Base-by-base conservation (phyloP, 2,329 filamentous ascomycete genomes). In the Acrocalymma vagum region DNA sequence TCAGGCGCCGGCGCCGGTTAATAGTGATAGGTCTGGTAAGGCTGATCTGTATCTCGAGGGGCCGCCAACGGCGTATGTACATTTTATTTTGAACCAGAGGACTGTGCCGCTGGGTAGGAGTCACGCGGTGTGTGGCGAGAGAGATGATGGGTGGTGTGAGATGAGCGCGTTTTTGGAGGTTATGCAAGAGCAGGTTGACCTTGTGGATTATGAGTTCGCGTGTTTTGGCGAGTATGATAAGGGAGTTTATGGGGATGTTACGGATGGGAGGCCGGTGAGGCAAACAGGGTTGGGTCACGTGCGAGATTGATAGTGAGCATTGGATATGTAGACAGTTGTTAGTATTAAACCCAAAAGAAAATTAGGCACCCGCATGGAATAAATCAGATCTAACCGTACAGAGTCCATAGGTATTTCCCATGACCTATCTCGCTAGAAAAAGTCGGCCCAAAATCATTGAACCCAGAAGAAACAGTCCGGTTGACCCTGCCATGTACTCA, bases 71-170 rank as follows among this genome's bases (percentile, higher is more conserved):
- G 81, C 74, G 37, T 91, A 91, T 63, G 76, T 91, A 5, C 87
- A 90, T 64, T 88, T 91, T 57, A 69, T 90, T 3, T 76, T 90
- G 29, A 90, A 90, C 63, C 86, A 90, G 69, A 76, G 88, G 20
- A 91, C 87, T 0, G 58, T 91, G 1, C 87, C 87, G 1, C 72
- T 91, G 1, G 84, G 86, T 6, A 67, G 67, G 44, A 89, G 84
- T 58, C 84, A 88, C 46, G 68, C 79, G 1, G 80, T 83, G 43
- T 91, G 88, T 55, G 85, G 81, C 2, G 62, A 76, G 9, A 72
- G 87, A 4, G 79, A 84, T 28, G 88, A 91, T 64, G 88, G 87
- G 1, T 91, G 88, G 87, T 91, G 88, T 62, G 86, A 90, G 61
- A 65, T 91, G 32, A 76, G 78, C 3, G 84, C 84, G 0, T 90